Conservation (phyloP, 345 rosid genomes). For the Conringia planisiliqua region DNA sequence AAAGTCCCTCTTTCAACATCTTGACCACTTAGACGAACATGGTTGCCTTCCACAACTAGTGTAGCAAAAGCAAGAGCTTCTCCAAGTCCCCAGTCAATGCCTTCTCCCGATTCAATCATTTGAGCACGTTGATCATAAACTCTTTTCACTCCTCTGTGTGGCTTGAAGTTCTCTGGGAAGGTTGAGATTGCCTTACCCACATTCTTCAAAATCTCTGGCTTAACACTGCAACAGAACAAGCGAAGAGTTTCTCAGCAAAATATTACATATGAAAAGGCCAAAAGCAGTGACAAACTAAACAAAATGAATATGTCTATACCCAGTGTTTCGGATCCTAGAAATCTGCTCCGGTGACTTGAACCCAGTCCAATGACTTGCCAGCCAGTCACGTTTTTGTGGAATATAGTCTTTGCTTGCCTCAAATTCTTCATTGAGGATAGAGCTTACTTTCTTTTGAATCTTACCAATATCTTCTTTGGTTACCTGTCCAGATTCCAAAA, state of each 20-base stretch:
- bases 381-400: slow-evolving; percentile 71
- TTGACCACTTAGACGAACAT: slow-evolving; percentile 81
- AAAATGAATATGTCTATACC: slow-evolving; percentile 36
- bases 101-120: slow-evolving; percentile 72
- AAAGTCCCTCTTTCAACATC: slow-evolving; percentile 90
- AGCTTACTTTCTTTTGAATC: slow-evolving; percentile 59
- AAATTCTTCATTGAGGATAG: slow-evolving; percentile 69
- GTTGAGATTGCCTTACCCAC: slow-evolving; percentile 69
- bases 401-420: slow-evolving; percentile 62
- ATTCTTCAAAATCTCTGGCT: slow-evolving; percentile 64
- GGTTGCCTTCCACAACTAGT: slow-evolving; percentile 73
- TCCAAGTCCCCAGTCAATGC: slow-evolving; percentile 76
- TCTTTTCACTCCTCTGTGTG: slow-evolving; percentile 74
- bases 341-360: slow-evolving; percentile 78
- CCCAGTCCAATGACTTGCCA: slow-evolving; percentile 73
- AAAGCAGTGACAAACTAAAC: neutral
- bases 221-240: slow-evolving; percentile 48
- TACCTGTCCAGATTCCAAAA: slow-evolving; percentile 60
- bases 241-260: neutral
- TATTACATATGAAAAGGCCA: neutral
- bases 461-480: slow-evolving; percentile 49
- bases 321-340: slow-evolving; percentile 68
- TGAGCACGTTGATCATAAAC: slow-evolving; percentile 67
- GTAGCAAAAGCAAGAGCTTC: slow-evolving; percentile 84
- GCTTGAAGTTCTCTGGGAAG: slow-evolving; percentile 63